Conservation (phyloP, 2,329 filamentous ascomycete species). For the Dothiorella sarmentorum region DNA sequence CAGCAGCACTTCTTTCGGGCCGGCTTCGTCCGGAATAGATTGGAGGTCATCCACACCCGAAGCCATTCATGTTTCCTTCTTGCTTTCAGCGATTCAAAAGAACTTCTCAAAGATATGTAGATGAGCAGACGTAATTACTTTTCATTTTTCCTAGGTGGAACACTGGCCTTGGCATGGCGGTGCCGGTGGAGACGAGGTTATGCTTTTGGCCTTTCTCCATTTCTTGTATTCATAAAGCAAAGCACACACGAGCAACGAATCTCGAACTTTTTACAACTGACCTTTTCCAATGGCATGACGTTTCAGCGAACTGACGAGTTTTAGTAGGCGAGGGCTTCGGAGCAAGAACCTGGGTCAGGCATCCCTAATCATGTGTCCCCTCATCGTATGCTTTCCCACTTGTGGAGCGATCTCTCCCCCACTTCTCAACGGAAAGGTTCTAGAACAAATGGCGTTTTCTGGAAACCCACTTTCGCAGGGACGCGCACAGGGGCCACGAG, state of each 20-base stretch:
- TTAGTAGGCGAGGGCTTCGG: too few species aligned
- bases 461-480: too few species aligned
- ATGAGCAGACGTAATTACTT: not conserved
- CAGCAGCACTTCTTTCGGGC: not conserved
- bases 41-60: not conserved
- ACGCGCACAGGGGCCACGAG: too few species aligned
- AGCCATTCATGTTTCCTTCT: not conserved
- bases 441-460: too few species aligned
- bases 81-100: not conserved
- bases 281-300: too few species aligned
- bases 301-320: not conserved
- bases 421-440: too few species aligned
- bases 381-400: not conserved
- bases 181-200: not conserved
- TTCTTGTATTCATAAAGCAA: conserved; percentile 10
- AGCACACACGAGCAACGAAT: not conserved
- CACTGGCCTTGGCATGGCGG: not conserved
- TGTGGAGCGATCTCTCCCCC: not conserved
- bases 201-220: not conserved
- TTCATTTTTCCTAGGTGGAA: not conserved
- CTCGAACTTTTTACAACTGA: not conserved
- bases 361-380: not conserved
- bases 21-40: conserved; percentile 2
- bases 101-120: not conserved
- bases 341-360: too few species aligned